These are phyloP conservation scores for Pseudopyrenochaeta lycopersici DNA, from an alignment of 2,329 filamentous ascomycete species.

Conservation along the genomic window DNA sequence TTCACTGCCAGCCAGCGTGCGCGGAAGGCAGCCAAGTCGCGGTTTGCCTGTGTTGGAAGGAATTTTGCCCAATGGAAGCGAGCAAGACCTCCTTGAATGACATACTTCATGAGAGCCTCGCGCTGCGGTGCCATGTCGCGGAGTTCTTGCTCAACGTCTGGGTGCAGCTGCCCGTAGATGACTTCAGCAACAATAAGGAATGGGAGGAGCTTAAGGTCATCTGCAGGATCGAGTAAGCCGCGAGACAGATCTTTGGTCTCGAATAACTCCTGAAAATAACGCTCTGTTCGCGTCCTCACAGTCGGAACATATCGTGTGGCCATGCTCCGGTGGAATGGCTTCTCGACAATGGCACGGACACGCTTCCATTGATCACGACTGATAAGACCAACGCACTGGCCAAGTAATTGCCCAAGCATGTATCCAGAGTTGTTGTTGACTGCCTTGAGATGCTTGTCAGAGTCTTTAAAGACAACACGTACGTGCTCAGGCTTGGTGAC, in stretches of 20 bases:
- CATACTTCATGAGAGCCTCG: constrained; percentile 44
- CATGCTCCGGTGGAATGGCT: constrained; percentile 20
- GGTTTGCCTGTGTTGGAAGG: constrained; percentile 40
- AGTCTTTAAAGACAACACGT: constrained; percentile 53
- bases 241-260: constrained; percentile 1
- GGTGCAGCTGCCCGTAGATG: constrained; percentile 47
- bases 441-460: constrained; percentile 55
- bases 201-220: constrained; percentile 46
- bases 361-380: constrained; percentile 39
- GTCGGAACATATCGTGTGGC: neutral
- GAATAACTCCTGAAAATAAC: constrained; percentile 11
- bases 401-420: constrained; percentile 52
- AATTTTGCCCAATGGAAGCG: constrained; percentile 34
- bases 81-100: constrained; percentile 48
- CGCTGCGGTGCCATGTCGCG: constrained; percentile 29
- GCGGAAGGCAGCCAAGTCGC: constrained; percentile 23
- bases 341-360: constrained; percentile 27
- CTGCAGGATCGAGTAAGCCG: constrained; percentile 33
- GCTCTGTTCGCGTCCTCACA: constrained; percentile 1
- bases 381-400: constrained; percentile 55
- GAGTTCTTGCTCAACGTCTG: constrained; percentile 33
- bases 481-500: constrained; percentile 49
- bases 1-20: constrained; percentile 43
- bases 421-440: constrained; percentile 54
- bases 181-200: constrained; percentile 52